Conservation (phyloP, 257 asterid species). For the Plantago major region DNA sequence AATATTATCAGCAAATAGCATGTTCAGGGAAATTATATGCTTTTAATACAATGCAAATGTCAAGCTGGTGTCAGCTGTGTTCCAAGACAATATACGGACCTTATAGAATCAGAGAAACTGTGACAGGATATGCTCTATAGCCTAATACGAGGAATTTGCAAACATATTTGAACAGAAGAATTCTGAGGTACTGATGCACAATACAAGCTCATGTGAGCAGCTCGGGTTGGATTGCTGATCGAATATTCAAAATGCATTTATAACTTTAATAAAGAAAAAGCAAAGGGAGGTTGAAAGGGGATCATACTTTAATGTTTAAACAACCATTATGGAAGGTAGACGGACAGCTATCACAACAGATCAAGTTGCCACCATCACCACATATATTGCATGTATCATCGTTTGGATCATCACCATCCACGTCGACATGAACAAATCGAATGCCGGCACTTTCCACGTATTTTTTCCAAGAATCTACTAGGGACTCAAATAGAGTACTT, state of each 20-base stretch:
- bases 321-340: conserved; percentile 92
- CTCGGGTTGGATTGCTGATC: no score
- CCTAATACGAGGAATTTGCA: no score
- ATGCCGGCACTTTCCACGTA: conserved; percentile 40
- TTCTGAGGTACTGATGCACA: no score
- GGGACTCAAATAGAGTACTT: conserved; percentile 61
- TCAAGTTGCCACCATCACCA: conserved; percentile 94
- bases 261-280: background rate
- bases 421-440: conserved; percentile 60
- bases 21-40: no score
- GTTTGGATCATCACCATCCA: conserved; percentile 76
- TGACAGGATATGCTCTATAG: no score
- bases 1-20: no score
- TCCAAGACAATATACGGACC: no score
- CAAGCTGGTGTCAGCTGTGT: no score
- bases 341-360: conserved; percentile 94
- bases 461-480: conserved; percentile 72
- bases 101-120: no score
- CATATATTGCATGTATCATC: conserved; percentile 93
- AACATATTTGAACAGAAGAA: no score
- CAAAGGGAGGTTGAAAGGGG: conserved; percentile 3
- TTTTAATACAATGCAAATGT: no score
- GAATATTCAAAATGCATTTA: background rate
- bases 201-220: no score
- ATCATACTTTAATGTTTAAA: conserved; percentile 65